Evolutionary conservation across 1,139 yeast species (phyloP), one percentile per base, ranked within the genome.

Genomic region (Saccharomyces pastorianus): DNA sequence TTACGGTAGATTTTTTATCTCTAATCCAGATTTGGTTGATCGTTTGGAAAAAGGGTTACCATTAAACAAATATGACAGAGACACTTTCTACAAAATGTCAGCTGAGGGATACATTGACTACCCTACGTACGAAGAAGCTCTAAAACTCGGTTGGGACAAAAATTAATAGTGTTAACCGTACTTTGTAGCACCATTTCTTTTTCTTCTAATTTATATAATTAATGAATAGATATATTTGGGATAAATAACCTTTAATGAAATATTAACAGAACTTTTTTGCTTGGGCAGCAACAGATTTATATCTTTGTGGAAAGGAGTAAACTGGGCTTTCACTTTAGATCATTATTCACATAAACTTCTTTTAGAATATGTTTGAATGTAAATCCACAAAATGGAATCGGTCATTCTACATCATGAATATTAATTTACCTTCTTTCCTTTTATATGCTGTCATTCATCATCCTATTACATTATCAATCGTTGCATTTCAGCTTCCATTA

Each of bases 11-110:
- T 73, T 68, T 58, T 80, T 71, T 59, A 74, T 74, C 48, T 69
- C 82, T 6, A 81, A 79, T 67, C 84, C 84, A 3, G 84, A 81
- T 66, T 70, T 81, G 48, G 75, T 73, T 7, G 59, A 71, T n/a
- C 74, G 81, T 64, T 66, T 80, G 49, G 72, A 72, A 53, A 69
- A 78, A 48, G 81, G 81, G 11, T 56, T 63, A 51, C 71, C 73
- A 31, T 71, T 80, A 61, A 74, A 71, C 51, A 60, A 65, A 17
- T 76, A 76, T 58, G 67, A 74, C 56, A 69, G 78, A 61, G 47
- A 59, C 11, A 64, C 71, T 11, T 76, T 76, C 61, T 77, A 76
- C 59, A 58, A 68, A 14, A 58, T 57, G 55, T 60, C 62, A 25
- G 54, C 54, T 25, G 53, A 63, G 32, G 74, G 74, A 47, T 72